phyloP scores from a whole-genome alignment of 2,329 filamentous ascomycete species.

The Penicillium rolfsii region DNA sequence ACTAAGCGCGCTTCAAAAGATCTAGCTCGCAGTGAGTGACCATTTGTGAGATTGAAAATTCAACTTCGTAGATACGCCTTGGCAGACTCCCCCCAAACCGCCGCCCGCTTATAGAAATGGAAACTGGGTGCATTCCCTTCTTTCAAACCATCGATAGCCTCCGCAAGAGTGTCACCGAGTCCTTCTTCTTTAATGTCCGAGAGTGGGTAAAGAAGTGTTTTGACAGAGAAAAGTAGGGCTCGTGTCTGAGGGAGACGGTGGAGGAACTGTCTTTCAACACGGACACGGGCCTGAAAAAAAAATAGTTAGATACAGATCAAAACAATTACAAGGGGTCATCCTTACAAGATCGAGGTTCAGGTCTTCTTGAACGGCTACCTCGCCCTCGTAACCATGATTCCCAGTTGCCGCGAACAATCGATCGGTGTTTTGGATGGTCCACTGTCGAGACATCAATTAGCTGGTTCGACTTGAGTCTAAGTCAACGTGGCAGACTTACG shows the following conservation, averaged over 20 bases:
- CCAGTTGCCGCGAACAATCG: conserved; percentile 19
- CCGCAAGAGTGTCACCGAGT: conserved; percentile 55
- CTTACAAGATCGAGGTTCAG: conserved; percentile 10
- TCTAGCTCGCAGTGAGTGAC: neutral
- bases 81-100: conserved; percentile 61
- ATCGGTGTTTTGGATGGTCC: conserved; percentile 17
- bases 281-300: conserved; percentile 11
- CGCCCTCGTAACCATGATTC: conserved; percentile 26
- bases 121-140: conserved; percentile 61
- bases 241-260: conserved; percentile 24
- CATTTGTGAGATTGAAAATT: neutral
- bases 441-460: conserved; percentile 6
- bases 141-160: conserved; percentile 63
- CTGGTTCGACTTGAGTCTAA: neutral
- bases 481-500: conserved; percentile 5
- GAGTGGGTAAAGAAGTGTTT: conserved; percentile 29
- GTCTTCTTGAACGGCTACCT: conserved; percentile 17
- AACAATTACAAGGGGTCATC: neutral
- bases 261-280: conserved; percentile 23
- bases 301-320: neutral
- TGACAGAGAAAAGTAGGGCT: conserved; percentile 28
- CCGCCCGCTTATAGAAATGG: conserved; percentile 60
- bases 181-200: conserved; percentile 58
- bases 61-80: conserved; percentile 52
- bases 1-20: neutral